A percentile compares a stretch with the other conserved stretches of the same genome.
phyloP scores from a whole-genome alignment of 2,329 filamentous ascomycete species.

The Knufia petricola region DNA sequence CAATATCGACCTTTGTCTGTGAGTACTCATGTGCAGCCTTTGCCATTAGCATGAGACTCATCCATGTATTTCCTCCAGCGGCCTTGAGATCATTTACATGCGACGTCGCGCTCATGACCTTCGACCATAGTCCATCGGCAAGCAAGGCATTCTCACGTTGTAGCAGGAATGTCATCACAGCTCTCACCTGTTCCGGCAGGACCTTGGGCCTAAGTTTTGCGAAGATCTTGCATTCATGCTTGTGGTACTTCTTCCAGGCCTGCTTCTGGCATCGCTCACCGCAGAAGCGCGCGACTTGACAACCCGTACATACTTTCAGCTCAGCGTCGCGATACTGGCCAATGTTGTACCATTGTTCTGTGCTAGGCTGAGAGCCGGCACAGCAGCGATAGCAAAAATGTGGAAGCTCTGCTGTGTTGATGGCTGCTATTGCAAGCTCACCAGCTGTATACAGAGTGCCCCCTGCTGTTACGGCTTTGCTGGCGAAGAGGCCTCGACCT shows the following conservation, averaged over 20 bases:
- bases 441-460: neutral
- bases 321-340: slow-evolving; percentile 5
- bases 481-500: slow-evolving; percentile 1
- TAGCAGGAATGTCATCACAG: slow-evolving; percentile 45
- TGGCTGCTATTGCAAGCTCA: neutral
- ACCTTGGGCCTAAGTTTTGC: slow-evolving; percentile 35
- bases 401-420: neutral
- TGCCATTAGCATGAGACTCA: slow-evolving; percentile 44
- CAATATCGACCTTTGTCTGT: slow-evolving; percentile 34
- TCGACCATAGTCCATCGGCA: slow-evolving; percentile 32
- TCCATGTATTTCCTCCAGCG: slow-evolving; percentile 33
- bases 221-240: slow-evolving; percentile 49
- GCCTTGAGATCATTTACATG: slow-evolving; percentile 42
- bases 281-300: slow-evolving; percentile 6
- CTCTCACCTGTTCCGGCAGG: slow-evolving; percentile 48
- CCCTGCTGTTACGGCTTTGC: neutral
- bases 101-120: slow-evolving; percentile 37
- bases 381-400: slow-evolving; percentile 6
- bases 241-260: slow-evolving; percentile 52
- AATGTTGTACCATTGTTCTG: neutral
- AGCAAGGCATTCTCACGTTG: slow-evolving; percentile 31
- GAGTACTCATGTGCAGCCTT: slow-evolving; percentile 48
- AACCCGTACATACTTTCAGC: slow-evolving; percentile 5
- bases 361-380: neutral
- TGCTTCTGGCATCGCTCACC: slow-evolving; percentile 47